phyloP scores from a whole-genome alignment of 2,329 filamentous ascomycete genomes.

The Cadophora malorum region DNA sequence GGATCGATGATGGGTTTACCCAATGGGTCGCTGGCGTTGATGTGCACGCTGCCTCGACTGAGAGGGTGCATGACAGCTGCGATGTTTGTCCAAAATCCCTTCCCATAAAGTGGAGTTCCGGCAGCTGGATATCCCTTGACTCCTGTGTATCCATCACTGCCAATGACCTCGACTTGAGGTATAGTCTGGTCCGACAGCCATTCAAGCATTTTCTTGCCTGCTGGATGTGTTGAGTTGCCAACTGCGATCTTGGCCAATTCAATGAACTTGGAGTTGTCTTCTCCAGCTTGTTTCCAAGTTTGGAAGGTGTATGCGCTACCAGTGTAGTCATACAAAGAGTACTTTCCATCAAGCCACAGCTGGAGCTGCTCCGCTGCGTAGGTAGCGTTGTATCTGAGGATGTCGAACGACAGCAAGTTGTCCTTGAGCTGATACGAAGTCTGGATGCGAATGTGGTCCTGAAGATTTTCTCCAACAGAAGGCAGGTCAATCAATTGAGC shows the following conservation, averaged over 20 bases:
- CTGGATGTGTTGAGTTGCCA: slow-evolving; percentile 41
- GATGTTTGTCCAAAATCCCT: slow-evolving; percentile 46
- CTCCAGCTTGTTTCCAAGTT: slow-evolving; percentile 49
- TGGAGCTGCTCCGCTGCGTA: slow-evolving; percentile 47
- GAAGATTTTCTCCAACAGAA: slow-evolving; percentile 59
- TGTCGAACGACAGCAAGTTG: slow-evolving; percentile 33
- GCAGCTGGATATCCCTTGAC: slow-evolving; percentile 37
- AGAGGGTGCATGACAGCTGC: slow-evolving; percentile 62
- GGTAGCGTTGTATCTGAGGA: slow-evolving; percentile 35
- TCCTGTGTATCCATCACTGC: slow-evolving; percentile 54
- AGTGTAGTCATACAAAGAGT: slow-evolving; percentile 37
- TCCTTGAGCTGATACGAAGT: slow-evolving; percentile 37
- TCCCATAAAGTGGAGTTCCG: slow-evolving; percentile 29
- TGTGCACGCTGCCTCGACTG: slow-evolving; percentile 63
- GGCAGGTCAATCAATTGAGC: slow-evolving; percentile 51
- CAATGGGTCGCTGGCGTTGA: slow-evolving; percentile 49
- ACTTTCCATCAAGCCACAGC: slow-evolving; percentile 29
- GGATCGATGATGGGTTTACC: slow-evolving; percentile 57
- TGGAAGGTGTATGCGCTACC: slow-evolving; percentile 50
- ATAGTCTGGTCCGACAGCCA: slow-evolving; percentile 46
- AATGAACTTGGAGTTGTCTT: slow-evolving; percentile 43
- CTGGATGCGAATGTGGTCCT: slow-evolving; percentile 48
- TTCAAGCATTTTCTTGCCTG: slow-evolving; percentile 50
- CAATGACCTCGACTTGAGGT: slow-evolving; percentile 42
- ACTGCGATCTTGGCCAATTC: slow-evolving; percentile 46